phyloP scores from a whole-genome alignment of 345 rosid species.

The Alliaria petiolata region DNA sequence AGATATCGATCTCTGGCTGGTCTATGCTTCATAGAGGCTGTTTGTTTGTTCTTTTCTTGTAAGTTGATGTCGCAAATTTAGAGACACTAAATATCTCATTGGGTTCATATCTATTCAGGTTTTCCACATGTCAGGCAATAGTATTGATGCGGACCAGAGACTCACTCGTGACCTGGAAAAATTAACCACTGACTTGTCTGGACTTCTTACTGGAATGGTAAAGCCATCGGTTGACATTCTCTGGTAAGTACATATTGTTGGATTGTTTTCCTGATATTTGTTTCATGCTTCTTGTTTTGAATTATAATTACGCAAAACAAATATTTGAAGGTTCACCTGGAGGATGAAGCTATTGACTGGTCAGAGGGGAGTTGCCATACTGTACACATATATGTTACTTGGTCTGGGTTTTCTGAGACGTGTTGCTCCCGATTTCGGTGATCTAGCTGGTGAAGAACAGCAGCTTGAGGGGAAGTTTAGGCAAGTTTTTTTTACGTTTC shows the following conservation, averaged over 20 bases:
- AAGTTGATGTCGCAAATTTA: not conserved
- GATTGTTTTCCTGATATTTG: slow-evolving; percentile 13
- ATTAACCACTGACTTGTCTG: slow-evolving; percentile 77
- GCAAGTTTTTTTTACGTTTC: slow-evolving; percentile 34
- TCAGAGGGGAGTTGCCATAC: slow-evolving; percentile 86
- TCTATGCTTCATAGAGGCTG: slow-evolving; percentile 1
- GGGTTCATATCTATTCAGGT: slow-evolving; percentile 45
- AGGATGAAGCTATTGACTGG: slow-evolving; percentile 98
- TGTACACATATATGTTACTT: slow-evolving; percentile 89
- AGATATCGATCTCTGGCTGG: not conserved
- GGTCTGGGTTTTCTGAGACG: slow-evolving; percentile 91
- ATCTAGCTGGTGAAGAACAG: slow-evolving; percentile 78
- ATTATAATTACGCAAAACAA: slow-evolving; percentile 9
- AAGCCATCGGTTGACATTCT: slow-evolving; percentile 95
- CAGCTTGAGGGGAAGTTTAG: slow-evolving; percentile 95
- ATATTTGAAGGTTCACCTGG: slow-evolving; percentile 84
- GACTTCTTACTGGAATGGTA: slow-evolving; percentile 96
- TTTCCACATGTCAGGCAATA: slow-evolving; percentile 81
- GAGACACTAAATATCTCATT: slow-evolving; percentile 5
- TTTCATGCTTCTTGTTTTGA: slow-evolving; percentile 12
- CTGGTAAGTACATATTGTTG: slow-evolving; percentile 54
- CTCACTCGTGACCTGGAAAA: slow-evolving; percentile 92
- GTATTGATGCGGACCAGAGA: slow-evolving; percentile 95
- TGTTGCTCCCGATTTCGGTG: slow-evolving; percentile 93
- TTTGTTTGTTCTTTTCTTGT: not conserved